These are phyloP conservation scores for Scenedesmus sp. DNA, from an alignment of 163 green algal genomes.

Conservation along the genomic window DNA sequence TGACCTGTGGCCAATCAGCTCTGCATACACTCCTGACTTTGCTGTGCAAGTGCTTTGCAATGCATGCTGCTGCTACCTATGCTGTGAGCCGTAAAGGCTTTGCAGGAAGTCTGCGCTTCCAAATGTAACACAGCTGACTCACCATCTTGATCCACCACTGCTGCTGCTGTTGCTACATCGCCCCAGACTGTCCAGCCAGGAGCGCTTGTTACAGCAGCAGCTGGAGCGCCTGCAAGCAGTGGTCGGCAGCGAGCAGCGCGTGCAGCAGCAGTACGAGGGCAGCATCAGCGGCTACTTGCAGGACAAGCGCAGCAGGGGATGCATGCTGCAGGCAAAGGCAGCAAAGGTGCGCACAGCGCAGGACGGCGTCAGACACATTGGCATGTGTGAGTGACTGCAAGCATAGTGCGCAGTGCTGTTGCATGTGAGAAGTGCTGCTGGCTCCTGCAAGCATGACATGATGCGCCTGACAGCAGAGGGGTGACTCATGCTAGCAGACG, in stretches of 20 bases:
- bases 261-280: conserved; percentile 37
- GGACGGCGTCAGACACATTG: not conserved
- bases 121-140: not conserved
- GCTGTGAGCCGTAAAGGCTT: not conserved
- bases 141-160: not conserved
- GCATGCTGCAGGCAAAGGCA: not conserved
- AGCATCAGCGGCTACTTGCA: conserved; percentile 15
- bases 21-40: no score
- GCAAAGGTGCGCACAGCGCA: not conserved
- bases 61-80: not conserved
- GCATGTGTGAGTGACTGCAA: not conserved
- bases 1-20: not conserved
- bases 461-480: no score
- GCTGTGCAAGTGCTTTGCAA: no score
- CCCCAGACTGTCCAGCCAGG: not conserved
- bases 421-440: no score
- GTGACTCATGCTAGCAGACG: no score
- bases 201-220: conserved; percentile 17
- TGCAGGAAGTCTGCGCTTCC: not conserved
- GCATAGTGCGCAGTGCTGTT: not conserved
- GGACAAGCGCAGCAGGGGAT: not conserved
- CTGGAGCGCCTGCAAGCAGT: not conserved
- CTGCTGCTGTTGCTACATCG: not conserved
- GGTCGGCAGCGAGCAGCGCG: not conserved
- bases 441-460: not conserved